Conservation (phyloP, 257 asterid genomes). For the Jacaranda copaia region DNA sequence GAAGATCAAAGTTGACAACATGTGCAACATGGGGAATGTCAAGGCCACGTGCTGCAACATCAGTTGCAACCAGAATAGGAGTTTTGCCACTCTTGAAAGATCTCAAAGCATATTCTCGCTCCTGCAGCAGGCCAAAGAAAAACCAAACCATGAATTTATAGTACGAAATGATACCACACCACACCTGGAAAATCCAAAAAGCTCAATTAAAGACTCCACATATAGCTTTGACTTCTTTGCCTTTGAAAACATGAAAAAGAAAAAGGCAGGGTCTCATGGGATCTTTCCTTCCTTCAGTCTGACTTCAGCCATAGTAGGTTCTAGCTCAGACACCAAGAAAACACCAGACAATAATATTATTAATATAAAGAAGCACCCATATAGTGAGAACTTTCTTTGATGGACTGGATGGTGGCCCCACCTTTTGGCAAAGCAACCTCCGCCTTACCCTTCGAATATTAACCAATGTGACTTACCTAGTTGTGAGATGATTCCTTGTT, state of each 20-base stretch:
- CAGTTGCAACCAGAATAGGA: constrained; percentile 93
- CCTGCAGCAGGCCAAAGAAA: constrained; percentile 57
- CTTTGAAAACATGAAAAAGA: background rate
- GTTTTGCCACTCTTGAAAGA: constrained; percentile 88
- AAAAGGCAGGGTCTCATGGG: background rate
- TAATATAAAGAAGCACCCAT: background rate
- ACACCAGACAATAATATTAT: background rate
- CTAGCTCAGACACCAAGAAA: constrained; percentile 13
- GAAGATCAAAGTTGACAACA: constrained; percentile 93
- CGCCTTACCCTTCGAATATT: background rate
- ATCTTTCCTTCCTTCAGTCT: background rate
- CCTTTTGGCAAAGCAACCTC: background rate
- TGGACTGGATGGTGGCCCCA: background rate
- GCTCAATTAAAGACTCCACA: background rate
- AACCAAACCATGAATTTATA: constrained; percentile 1
- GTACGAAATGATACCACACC: background rate
- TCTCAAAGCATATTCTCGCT: constrained; percentile 85
- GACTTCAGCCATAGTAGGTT: background rate
- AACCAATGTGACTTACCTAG: too few species aligned
- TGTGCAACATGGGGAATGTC: constrained; percentile 97
- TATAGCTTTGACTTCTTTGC: background rate
- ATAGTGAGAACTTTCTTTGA: background rate
- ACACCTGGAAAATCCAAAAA: background rate
- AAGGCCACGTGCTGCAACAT: constrained; percentile 98
- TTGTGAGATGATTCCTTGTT: too few species aligned